These are phyloP conservation scores for Arabidopsis thaliana DNA, from an alignment of 345 rosid species.

Conservation along the genomic window DNA sequence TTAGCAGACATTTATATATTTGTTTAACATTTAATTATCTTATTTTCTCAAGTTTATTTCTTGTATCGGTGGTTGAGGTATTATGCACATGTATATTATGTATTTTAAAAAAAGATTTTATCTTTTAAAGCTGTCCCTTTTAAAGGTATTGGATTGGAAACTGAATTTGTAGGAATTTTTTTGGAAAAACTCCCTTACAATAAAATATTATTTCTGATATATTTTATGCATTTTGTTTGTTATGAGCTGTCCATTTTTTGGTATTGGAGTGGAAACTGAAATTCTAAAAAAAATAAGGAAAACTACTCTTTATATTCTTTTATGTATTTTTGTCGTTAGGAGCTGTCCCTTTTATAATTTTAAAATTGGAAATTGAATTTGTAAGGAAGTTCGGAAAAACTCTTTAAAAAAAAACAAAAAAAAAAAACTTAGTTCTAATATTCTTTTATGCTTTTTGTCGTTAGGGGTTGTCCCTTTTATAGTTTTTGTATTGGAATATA, in stretches of 20 bases:
- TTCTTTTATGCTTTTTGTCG: slow-evolving; percentile 24
- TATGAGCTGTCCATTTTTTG: slow-evolving; percentile 21
- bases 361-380: slow-evolving; percentile 2
- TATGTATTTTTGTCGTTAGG: slow-evolving; percentile 34
- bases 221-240: background rate
- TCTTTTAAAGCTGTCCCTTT: background rate
- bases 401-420: background rate
- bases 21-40: background rate
- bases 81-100: background rate
- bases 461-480: slow-evolving; percentile 28
- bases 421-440: background rate
- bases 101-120: background rate
- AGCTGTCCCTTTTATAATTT: slow-evolving; percentile 32
- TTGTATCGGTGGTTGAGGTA: slow-evolving; percentile 10
- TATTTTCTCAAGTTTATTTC: background rate
- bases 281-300: background rate
- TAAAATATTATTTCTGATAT: background rate
- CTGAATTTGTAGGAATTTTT: background rate
- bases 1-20: slow-evolving; percentile 6
- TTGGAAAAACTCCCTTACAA: background rate
- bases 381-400: background rate
- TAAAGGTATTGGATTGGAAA: background rate
- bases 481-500: slow-evolving; percentile 14
- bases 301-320: background rate
- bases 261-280: background rate